phyloP scores from a whole-genome alignment of 495 filamentous ascomycete species.

The Daldinia loculata region DNA sequence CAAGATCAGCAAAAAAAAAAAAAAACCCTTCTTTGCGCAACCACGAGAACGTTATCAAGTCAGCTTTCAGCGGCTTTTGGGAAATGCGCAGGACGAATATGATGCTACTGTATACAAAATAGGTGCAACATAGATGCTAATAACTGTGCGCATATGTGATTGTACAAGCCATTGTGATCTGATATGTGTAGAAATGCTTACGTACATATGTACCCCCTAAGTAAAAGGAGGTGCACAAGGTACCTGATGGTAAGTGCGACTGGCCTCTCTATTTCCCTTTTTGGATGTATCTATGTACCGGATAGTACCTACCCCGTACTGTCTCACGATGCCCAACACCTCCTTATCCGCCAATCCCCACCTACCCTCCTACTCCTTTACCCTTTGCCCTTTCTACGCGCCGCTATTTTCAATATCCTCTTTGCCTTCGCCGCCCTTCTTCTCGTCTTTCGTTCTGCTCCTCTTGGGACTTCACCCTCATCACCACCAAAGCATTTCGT shows the following conservation, averaged over 20 bases:
- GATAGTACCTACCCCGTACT: constrained; percentile 38
- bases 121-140: background rate
- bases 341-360: constrained; percentile 40
- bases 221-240: no score
- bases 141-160: background rate
- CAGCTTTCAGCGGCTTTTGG: background rate
- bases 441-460: constrained; percentile 24
- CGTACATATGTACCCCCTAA: background rate
- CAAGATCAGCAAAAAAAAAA: constrained; percentile 17
- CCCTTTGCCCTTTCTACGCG: constrained; percentile 37
- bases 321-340: constrained; percentile 39
- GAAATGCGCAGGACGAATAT: background rate
- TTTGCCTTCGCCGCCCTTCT: constrained; percentile 12
- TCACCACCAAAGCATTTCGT: constrained; percentile 35
- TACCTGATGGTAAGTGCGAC: background rate
- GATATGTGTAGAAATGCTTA: background rate
- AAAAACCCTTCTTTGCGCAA: constrained; percentile 12
- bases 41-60: background rate
- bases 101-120: background rate
- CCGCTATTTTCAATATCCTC: constrained; percentile 26
- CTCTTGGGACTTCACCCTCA: constrained; percentile 26
- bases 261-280: background rate
- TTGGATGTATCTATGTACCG: constrained; percentile 28
- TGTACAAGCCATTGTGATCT: background rate
- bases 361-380: constrained; percentile 36